These are phyloP conservation scores for Gynostemma pentaphyllum DNA, from an alignment of 306 rosid species.

Conservation along the genomic window DNA sequence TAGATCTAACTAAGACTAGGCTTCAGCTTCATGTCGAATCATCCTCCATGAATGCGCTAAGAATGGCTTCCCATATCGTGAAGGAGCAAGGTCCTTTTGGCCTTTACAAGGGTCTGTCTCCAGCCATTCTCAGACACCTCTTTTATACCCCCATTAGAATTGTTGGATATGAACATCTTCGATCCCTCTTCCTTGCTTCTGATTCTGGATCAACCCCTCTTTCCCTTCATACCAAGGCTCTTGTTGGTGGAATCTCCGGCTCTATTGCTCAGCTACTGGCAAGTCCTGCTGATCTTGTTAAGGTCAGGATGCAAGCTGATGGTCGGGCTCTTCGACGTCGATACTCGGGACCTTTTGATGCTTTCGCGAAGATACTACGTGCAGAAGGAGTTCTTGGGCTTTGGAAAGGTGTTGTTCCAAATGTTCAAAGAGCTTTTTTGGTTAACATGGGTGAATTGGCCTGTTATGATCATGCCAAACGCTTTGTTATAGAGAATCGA, in stretches of 20 bases:
- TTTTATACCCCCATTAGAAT: slow-evolving; percentile 76
- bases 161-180: slow-evolving; percentile 60
- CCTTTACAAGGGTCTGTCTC: slow-evolving; percentile 75
- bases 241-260: slow-evolving; percentile 67
- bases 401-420: slow-evolving; percentile 83
- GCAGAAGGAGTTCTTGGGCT: slow-evolving; percentile 65
- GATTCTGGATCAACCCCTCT: slow-evolving; percentile 35
- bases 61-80: slow-evolving; percentile 41
- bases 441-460: slow-evolving; percentile 93
- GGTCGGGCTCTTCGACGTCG: slow-evolving; percentile 59
- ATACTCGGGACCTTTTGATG: slow-evolving; percentile 64
- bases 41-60: slow-evolving; percentile 38
- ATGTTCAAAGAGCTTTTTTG: slow-evolving; percentile 75
- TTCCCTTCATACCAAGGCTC: slow-evolving; percentile 45
- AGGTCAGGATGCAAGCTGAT: slow-evolving; percentile 94
- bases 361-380: slow-evolving; percentile 45
- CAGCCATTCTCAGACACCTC: slow-evolving; percentile 65
- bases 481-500: slow-evolving; percentile 39
- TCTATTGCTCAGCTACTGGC: slow-evolving; percentile 77
- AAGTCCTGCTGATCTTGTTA: slow-evolving; percentile 92
- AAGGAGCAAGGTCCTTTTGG: slow-evolving; percentile 48
- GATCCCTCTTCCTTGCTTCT: slow-evolving; percentile 20
- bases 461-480: slow-evolving; percentile 78
- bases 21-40: slow-evolving; percentile 82
- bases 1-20: slow-evolving; percentile 75